These are phyloP conservation scores for Primulina huaijiensis DNA, from an alignment of 257 asterid genomes.

Conservation along the genomic window DNA sequence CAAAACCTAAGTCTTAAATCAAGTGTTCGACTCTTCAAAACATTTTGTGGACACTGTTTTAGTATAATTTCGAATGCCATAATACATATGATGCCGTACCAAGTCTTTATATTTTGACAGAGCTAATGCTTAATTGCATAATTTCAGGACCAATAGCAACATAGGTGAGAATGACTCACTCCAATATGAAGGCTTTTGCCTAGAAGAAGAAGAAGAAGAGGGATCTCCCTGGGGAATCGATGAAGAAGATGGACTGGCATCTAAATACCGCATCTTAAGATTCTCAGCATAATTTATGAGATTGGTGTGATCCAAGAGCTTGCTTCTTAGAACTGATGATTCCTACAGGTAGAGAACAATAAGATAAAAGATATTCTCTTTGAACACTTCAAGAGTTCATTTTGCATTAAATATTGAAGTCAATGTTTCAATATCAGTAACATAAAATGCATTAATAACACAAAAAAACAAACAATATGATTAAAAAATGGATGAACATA, in stretches of 20 bases:
- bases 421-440: constrained; percentile 11
- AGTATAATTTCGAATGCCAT: neutral
- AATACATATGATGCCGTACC: constrained; percentile 6
- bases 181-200: constrained; percentile 59
- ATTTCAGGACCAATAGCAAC: neutral
- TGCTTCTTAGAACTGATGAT: constrained; percentile 70
- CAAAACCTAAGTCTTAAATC: neutral
- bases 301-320: constrained; percentile 69
- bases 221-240: constrained; percentile 56
- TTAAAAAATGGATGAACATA: constrained; percentile 9
- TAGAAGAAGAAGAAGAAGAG: constrained; percentile 62
- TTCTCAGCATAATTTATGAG: constrained; percentile 71
- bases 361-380: neutral
- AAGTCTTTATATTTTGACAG: constrained; percentile 7
- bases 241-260: constrained; percentile 46
- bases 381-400: constrained; percentile 15
- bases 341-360: constrained; percentile 48
- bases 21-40: neutral
- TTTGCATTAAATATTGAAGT: neutral
- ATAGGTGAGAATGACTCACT: constrained; percentile 48
- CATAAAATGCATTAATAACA: constrained; percentile 1
- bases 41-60: neutral
- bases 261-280: constrained; percentile 60
- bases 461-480: constrained; percentile 4
- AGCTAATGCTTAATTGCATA: constrained; percentile 1